A percentile compares a stretch with the other conserved stretches of the same genome.
Evolutionary conservation across 495 filamentous ascomycete species (phyloP).

Genomic region (Annulohypoxylon stygium): DNA sequence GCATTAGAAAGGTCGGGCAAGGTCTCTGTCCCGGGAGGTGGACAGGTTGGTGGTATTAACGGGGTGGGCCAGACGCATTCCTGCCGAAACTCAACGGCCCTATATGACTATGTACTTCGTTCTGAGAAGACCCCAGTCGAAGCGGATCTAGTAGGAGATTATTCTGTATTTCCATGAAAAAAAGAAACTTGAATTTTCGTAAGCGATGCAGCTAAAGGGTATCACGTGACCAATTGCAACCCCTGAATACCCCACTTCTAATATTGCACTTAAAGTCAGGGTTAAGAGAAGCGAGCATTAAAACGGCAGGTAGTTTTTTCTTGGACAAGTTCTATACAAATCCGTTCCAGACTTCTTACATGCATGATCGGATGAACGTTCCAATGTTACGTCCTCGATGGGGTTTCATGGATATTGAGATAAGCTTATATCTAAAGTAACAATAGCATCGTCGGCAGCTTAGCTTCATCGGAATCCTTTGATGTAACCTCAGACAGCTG

Average conservation of each 20-base stretch:
- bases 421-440: constrained; percentile 7
- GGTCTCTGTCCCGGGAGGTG: not conserved
- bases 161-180: constrained; percentile 1
- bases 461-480: not conserved
- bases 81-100: not conserved
- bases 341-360: not conserved
- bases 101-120: not conserved
- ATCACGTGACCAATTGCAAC: not conserved
- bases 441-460: not conserved
- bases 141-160: not conserved
- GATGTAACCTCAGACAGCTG: not conserved
- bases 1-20: constrained; percentile 2
- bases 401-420: not conserved
- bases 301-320: not conserved
- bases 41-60: not conserved
- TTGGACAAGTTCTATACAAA: not conserved
- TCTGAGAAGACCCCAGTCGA: not conserved
- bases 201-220: constrained; percentile 2
- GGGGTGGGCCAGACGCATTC: not conserved
- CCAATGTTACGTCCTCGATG: not conserved
- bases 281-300: not conserved
- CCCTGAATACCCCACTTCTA: not conserved
- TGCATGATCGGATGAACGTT: not conserved
- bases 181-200: not conserved
- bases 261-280: not conserved